Base-by-base conservation (phyloP, 805 yeast species). In the Cyberlindnera xylosilytica region DNA sequence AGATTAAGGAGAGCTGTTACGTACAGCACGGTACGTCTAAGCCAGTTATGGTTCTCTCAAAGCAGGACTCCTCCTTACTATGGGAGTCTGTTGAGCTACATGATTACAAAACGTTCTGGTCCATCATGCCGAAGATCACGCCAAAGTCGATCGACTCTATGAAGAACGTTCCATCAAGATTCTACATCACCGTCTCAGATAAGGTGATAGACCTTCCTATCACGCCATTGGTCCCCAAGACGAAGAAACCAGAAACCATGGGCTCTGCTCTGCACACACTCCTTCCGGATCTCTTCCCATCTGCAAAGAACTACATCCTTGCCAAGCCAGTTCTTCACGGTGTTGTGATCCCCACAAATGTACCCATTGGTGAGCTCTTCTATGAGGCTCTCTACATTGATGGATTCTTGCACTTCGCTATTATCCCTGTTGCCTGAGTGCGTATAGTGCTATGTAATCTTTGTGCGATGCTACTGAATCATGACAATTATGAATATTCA, bases 1-100 rank as follows among this genome's bases (percentile, higher is more conserved):
- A 80, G 45, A 64, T 88, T 58, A 91, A 93, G 55, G 97, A 91
- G 56, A 75, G 88, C 4, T 79, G 88, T 54, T 87, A 73, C 54
- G 77, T 88, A 0, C 60, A 85, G 28, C 79, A 82, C 50, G 96
- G 96, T 0, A 74, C 78, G n/a, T 73, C 96, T 6, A 87, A 84
- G 47, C 73, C 79, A 2, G 76, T 91, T n/a, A 84, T 91, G 95
- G 71, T 72, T 20, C 64, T 91, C 41, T 76, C 93, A 6, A 80
- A 78, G 46, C 70, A 69, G 1, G 81, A 83, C 39, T 74, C 91
- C 0, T 62, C 67, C 19, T 56, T 57, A 1, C 66, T 88, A 36
- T 85, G 90, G 85, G 51, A 66, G 1, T 62, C 83, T 9, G 69
- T 81, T 4, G 46, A 52, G 24, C 23, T 38, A 3, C 73, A 67